phyloP scores from a whole-genome alignment of 345 rosid genomes.

The Salix udensis region DNA sequence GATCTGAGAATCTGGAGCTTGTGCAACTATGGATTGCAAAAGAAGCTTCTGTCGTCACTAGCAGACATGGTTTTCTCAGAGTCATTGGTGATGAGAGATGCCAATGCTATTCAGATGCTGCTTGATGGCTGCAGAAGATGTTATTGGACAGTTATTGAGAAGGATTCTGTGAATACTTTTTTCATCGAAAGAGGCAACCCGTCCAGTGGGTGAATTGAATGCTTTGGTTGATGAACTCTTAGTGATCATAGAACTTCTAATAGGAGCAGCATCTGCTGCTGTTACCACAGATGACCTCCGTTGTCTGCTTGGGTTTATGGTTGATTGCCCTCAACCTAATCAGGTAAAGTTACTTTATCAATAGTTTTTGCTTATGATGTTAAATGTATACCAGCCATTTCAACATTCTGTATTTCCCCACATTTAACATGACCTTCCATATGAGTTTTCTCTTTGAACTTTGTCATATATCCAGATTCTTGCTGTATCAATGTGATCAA shows the following conservation, averaged over 20 bases:
- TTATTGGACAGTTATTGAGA: constrained; percentile 86
- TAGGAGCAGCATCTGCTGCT: constrained; percentile 82
- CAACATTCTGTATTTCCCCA: not conserved
- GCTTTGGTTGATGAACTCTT: constrained; percentile 97
- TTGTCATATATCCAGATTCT: not conserved
- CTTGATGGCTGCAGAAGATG: constrained; percentile 99
- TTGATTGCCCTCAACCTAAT: constrained; percentile 96
- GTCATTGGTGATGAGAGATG: constrained; percentile 83
- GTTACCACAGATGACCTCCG: constrained; percentile 73
- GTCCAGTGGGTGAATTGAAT: constrained; percentile 90
- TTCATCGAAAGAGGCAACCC: constrained; percentile 51
- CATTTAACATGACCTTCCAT: not conserved
- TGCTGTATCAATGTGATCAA: not conserved
- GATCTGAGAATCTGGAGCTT: constrained; percentile 95
- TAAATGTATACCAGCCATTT: not conserved
- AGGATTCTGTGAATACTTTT: constrained; percentile 70
- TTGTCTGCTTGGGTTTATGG: constrained; percentile 84
- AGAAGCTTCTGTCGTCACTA: constrained; percentile 88
- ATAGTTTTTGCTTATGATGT: not conserved
- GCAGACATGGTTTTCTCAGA: constrained; percentile 99
- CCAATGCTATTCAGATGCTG: constrained; percentile 97
- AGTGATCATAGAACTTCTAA: constrained; percentile 92
- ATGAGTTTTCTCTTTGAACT: not conserved
- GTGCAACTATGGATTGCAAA: constrained; percentile 95
- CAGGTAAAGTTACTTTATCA: constrained; percentile 44